Evolutionary conservation across 1,139 yeast species (phyloP).

Genomic region (Candida smagusa): DNA sequence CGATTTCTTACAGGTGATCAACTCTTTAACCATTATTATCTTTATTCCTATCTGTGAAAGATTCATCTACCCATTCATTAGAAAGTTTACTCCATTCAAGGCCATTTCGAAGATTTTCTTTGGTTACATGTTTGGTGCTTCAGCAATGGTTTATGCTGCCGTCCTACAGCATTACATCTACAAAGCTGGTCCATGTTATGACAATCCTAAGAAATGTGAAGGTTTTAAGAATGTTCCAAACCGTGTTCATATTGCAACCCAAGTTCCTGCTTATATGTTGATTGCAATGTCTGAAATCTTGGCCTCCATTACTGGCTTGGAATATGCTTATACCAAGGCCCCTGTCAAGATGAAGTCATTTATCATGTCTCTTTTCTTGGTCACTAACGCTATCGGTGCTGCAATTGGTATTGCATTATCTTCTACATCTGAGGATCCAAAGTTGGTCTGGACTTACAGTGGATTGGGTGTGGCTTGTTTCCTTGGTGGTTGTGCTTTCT

Average conservation of each 20-base stretch:
- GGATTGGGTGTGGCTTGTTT: conserved; percentile 18
- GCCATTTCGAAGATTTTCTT: conserved; percentile 20
- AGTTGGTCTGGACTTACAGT: conserved; percentile 18
- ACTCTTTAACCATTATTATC: conserved; percentile 16
- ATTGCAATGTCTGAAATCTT: conserved; percentile 20
- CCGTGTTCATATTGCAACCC: conserved; percentile 18
- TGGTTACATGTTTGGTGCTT: conserved; percentile 19
- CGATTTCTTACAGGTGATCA: conserved; percentile 18
- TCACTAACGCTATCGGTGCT: conserved; percentile 18
- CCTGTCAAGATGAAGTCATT: conserved; percentile 20
- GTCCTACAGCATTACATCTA: conserved; percentile 20
- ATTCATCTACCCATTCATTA: conserved; percentile 17
- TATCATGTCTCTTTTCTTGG: conserved; percentile 18
- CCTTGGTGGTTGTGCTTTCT: conserved; percentile 16
- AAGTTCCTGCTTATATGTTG: conserved; percentile 18
- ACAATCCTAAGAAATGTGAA: conserved; percentile 15
- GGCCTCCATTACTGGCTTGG: conserved; percentile 21
- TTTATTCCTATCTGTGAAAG: conserved; percentile 18
- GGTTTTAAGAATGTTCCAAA: conserved; percentile 14
- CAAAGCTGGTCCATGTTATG: conserved; percentile 18
- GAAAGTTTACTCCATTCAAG: conserved; percentile 20
- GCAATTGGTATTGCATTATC: conserved; percentile 20
- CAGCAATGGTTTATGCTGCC: conserved; percentile 20
- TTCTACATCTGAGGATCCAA: conserved; percentile 16
- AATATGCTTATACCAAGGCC: conserved; percentile 22